Evolutionary conservation across 805 yeast genomes (phyloP), one percentile per base, ranked within the genome.

Genomic region (Kluyveromyces siamensis): DNA sequence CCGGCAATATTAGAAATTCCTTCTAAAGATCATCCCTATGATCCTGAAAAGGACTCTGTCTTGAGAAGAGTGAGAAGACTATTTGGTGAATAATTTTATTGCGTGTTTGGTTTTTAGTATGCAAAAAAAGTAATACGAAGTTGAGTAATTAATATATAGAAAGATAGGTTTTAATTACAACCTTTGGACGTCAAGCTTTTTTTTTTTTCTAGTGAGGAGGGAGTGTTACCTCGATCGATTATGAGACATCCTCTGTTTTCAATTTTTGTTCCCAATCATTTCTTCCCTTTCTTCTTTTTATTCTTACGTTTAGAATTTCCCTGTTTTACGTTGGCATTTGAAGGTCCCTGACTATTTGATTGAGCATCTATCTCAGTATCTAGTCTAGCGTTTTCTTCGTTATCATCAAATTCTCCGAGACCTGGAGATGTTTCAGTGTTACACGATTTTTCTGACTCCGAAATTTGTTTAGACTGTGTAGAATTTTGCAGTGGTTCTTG

Each of bases 1-100:
- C 99, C 99, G 8, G 97, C 99, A 2, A 80, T 93, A 44, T 74
- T 93, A 62, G 99, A 93, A 70, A 93, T 93, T 53, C 99, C 99
- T 27, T 88, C 97, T 14, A 93, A 93, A 72, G 99, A 93, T 63
- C 98, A 93, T 67, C 98, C 99, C 19, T 93, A 93, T 67, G 95
- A 93, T 67, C 99, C 99, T 18, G 98, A 91, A 67, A 93, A 91
- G 80, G 99, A 93, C 69, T 84, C 96, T 18, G 89, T 93, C 39
- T 76, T 93, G 69, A 83, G 91, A 70, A 85, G 96, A 66, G 99
- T 93, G 35, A 84, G 96, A 73, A 82, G 96, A 65, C 72, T 93
- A 54, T 90, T 91, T 72, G 98, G 99, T 41, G 98, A 93, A 71
- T 88, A 73, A 55, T 33, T 27, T 21, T 36, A 19, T 27, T 38